Evolutionary conservation across 2,329 filamentous ascomycete genomes (phyloP), one percentile per base, ranked within the genome.

Genomic region (Paraphoma chrysanthemicola): DNA sequence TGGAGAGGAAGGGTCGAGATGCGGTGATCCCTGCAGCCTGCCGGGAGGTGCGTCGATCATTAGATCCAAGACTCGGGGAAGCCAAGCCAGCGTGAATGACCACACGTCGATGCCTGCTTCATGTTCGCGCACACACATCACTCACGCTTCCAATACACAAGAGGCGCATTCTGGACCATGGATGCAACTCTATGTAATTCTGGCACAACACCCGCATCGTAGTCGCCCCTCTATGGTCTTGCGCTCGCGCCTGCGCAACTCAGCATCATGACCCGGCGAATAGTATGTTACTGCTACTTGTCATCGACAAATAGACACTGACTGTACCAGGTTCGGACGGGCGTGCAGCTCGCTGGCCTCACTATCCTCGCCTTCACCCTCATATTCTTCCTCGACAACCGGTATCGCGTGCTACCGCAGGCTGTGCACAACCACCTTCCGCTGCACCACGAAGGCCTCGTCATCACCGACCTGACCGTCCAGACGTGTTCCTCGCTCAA

Each of bases 401-500:
- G 90, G 74, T 96, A 95, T 81, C 86, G 91, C 66, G 90, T 97
- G 57, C 87, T 97, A 36, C 93, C 93, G 42, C 88, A 88, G 69
- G 86, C 90, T 57, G 90, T 97, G 66, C 93, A 97, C 82, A 90
- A 88, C 75, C 91, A 94, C 77, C 87, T 96, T 70, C 93, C 93
- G 28, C 67, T 76, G 30, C 93, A 97, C 77, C 91, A 96, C 72
- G 86, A 91, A 43, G 93, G 93, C 62, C 85, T 90, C 57, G 88
- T 96, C 69, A 87, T 97, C 68, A 96, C 92, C 72, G 93, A 97
- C 78, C 83, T 97, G 57, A 91, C 88, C 33, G 84, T 97, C 61
- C 85, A 86, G 16, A 89, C 85, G 49, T 97, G 93, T 78, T 92
- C 90, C 8, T 84, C 84, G 11, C 68, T 95, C 50, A 95, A 93